Evolutionary conservation across 306 rosid genomes (phyloP).

Genomic region (Dryas octopetala): DNA sequence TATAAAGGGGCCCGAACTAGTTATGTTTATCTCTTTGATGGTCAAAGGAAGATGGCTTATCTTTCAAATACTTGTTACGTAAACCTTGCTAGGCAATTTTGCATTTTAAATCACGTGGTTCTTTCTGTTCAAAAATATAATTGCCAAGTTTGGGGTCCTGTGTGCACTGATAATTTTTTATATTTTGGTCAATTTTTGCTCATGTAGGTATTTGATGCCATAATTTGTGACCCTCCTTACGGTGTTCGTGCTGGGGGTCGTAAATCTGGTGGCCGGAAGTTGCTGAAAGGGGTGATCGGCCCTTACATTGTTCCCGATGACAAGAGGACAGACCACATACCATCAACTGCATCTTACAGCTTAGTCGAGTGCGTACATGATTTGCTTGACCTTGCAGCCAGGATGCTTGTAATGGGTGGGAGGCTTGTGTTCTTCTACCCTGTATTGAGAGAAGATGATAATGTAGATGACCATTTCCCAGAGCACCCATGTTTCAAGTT

Average conservation of each 20-base stretch:
- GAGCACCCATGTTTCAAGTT: constrained; percentile 76
- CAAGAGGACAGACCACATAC: constrained; percentile 86
- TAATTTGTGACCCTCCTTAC: constrained; percentile 99
- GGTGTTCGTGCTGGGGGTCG: constrained; percentile 99
- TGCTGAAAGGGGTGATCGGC: constrained; percentile 72
- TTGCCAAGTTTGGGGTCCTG: not conserved
- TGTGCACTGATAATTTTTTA: not conserved
- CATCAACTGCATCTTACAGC: constrained; percentile 89
- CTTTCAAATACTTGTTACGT: not conserved
- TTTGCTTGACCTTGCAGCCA: constrained; percentile 87
- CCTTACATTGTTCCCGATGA: constrained; percentile 89
- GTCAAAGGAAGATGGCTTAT: not conserved
- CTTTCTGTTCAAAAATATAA: not conserved
- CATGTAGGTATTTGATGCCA: constrained; percentile 76
- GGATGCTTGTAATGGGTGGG: constrained; percentile 75
- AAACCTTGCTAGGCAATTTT: not conserved
- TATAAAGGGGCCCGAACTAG: not conserved
- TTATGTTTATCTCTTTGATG: not conserved
- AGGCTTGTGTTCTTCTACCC: constrained; percentile 97
- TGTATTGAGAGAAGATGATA: constrained; percentile 75
- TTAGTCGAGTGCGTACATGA: constrained; percentile 94
- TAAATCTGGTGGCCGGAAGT: constrained; percentile 92
- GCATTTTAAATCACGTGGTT: not conserved
- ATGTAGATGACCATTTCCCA: constrained; percentile 52
- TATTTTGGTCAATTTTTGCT: constrained; percentile 17